Base-by-base conservation (phyloP, 768 basidiomycete genomes). In the Pisolithus orientalis region DNA sequence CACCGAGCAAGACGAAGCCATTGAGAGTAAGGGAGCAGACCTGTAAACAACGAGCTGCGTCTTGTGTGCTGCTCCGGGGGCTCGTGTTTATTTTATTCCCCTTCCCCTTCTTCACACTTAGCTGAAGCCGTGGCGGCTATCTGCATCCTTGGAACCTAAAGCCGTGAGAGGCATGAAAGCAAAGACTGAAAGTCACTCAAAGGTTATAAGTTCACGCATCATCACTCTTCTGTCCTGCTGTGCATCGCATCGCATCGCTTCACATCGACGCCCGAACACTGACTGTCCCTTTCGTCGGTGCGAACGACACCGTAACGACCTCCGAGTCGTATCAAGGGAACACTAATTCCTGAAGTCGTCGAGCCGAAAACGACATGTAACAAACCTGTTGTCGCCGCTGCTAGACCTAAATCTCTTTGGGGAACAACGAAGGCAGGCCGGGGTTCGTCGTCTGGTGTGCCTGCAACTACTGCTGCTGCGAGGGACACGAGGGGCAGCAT, bases 1-100 rank as follows among this genome's bases (percentile, higher is more conserved):
- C 57, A 10, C 55, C 60, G 21, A 61, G 64, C 14, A 54, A 50
- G 25, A 43, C 53, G 16, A 54, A 49, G n/a, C 31, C 50, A 17
- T 11, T 54, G 32, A 42, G 53, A 46, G 53, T 48, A 10, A 49
- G 49, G 37, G 50, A 54, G 17, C 42, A 24, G 32, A 47, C 31
- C 53, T 9, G 49, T 40, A 3, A 42, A 44, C 10, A 37, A 44
- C 21, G 53, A 54, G 49, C 49, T 54, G 17, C 17, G 53, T 40
- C 25, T 6, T 27, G 10, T 32, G 32, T 32, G 32, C 32, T 32
- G 32, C 9, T 11, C 4, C 13, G 32, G 32, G 9, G 32, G 32
- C 32, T 32, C 32, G 32, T 9, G 32, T 32, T 32, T 9, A 32
- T 32, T 32, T 32, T 32, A 32, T 32, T 9, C 6, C 29, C 29